phyloP scores from a whole-genome alignment of 768 basidiomycete genomes.

The Leccinum aurantiacum region DNA sequence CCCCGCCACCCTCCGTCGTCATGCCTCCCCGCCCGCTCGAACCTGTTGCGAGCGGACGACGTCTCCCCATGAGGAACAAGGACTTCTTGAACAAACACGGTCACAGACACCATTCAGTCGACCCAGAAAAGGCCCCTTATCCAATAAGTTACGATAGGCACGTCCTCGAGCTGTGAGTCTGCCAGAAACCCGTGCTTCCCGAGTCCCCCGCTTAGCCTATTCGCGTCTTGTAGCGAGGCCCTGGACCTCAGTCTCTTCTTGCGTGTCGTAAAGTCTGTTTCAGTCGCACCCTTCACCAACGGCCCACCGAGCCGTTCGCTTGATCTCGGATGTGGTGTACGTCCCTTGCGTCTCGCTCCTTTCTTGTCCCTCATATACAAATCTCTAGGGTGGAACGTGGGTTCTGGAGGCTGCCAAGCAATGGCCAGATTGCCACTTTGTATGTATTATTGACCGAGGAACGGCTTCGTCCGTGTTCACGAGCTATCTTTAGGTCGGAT shows the following conservation, averaged over 20 bases:
- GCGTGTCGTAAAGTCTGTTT: constrained; percentile 52
- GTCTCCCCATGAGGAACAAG: constrained; percentile 39
- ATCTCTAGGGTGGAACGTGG: constrained; percentile 63
- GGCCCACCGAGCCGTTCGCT: constrained; percentile 52
- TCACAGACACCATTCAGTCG: constrained; percentile 63
- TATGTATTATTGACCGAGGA: constrained; percentile 35
- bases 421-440: constrained; percentile 66
- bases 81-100: constrained; percentile 65
- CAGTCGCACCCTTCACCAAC: constrained; percentile 56
- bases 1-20: constrained; percentile 24
- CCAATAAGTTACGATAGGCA: constrained; percentile 69
- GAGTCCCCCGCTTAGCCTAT: constrained; percentile 7
- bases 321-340: constrained; percentile 74
- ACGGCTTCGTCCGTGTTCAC: constrained; percentile 1
- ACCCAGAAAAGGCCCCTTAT: constrained; percentile 77
- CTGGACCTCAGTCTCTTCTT: constrained; percentile 51
- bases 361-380: background rate
- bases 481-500: constrained; percentile 56
- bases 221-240: constrained; percentile 44
- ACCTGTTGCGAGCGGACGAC: constrained; percentile 30
- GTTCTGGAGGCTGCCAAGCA: constrained; percentile 69
- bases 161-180: constrained; percentile 64
- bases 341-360: constrained; percentile 22
- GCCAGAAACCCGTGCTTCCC: background rate
- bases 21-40: constrained; percentile 20